Evolutionary conservation across 106 monocot genomes (phyloP), one percentile per base, ranked within the genome.

Genomic region (Dendrobium nobile): DNA sequence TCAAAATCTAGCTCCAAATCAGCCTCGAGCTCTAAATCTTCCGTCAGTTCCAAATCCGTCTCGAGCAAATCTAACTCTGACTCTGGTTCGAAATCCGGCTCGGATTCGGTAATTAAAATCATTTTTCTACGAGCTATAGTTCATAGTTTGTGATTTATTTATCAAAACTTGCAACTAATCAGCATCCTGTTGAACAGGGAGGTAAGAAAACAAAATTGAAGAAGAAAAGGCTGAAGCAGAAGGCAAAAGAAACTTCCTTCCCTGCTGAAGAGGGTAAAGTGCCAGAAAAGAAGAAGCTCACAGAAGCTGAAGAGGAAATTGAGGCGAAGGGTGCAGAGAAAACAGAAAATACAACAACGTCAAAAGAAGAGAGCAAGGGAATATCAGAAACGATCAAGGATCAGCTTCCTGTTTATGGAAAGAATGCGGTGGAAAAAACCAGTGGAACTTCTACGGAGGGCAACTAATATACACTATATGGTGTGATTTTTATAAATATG

Each of bases 61-160:
- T 73, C 74, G n/a, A n/a, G 26, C 72, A 72, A 72, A 37, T 72
- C 72, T 72, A 72, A 17, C 16, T 74, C 74, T 5, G 41, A 43
- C 28, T 70, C 67, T 5, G 18, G 73, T 9, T 40, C 37, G 8
- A 73, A 73, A 19, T 73, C 73, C 15, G 17, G 41, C 33, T 73
- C 74, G 2, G 42, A 74, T 74, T 74, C 44, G 18, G 74, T 74
- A 74, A 74, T 44, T 74, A 9, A 68, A 10, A 9, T 24, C 67
- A 67, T 27, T 26, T 28, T 28, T 56, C 10, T 56, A 17, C 4
- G 56, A 15, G 19, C 19, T 31, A 31, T 31, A 31, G 31, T 31
- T 31, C 31, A 31, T 31, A 31, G 31, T 1, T 31, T 31, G 31
- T 31, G 31, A 31, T 31, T 31, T 31, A 31, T 31, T 31, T 31